A percentile compares a stretch with the other conserved stretches of the same genome.
These are phyloP conservation scores for Przewalskia tangutica DNA, from an alignment of 257 asterid genomes.

Conservation along the genomic window DNA sequence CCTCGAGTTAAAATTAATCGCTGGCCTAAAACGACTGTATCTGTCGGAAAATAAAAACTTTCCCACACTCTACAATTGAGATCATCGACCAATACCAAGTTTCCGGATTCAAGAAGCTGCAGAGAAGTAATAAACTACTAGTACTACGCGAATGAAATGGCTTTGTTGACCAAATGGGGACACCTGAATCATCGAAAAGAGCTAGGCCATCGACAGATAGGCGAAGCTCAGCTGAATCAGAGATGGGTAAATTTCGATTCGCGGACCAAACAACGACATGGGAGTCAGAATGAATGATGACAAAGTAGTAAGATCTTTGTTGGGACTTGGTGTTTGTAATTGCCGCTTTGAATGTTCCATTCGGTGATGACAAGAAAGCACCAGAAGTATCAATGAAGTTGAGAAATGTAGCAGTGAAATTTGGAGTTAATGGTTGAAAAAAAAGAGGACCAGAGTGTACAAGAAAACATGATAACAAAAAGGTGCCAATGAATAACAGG, in stretches of 20 bases:
- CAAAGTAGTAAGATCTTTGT: conserved; percentile 36
- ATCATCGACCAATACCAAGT: conserved; percentile 49
- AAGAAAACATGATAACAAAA: not conserved
- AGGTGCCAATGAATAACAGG: not conserved
- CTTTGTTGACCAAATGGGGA: conserved; percentile 46
- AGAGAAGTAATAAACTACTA: conserved; percentile 19
- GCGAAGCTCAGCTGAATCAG: conserved; percentile 26
- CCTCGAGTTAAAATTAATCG: not conserved
- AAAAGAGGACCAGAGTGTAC: conserved; percentile 3
- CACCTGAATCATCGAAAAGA: conserved; percentile 25
- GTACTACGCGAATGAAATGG: not conserved
- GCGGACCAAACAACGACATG: conserved; percentile 59
- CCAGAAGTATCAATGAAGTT: conserved; percentile 27
- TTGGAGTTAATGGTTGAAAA: conserved; percentile 22
- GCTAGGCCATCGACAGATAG: conserved; percentile 31
- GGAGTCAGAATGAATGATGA: conserved; percentile 45
- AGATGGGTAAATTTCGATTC: conserved; percentile 45
- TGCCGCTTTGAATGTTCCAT: conserved; percentile 51
- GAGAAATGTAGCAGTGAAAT: conserved; percentile 38
- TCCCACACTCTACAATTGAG: conserved; percentile 50
- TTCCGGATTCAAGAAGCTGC: conserved; percentile 42
- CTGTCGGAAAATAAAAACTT: conserved; percentile 51
- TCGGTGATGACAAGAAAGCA: conserved; percentile 41
- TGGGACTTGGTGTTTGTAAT: conserved; percentile 36
- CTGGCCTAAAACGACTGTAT: conserved; percentile 59